phyloP scores from a whole-genome alignment of 192 early-diverging fungal species.

The Dissophora globulifera region DNA sequence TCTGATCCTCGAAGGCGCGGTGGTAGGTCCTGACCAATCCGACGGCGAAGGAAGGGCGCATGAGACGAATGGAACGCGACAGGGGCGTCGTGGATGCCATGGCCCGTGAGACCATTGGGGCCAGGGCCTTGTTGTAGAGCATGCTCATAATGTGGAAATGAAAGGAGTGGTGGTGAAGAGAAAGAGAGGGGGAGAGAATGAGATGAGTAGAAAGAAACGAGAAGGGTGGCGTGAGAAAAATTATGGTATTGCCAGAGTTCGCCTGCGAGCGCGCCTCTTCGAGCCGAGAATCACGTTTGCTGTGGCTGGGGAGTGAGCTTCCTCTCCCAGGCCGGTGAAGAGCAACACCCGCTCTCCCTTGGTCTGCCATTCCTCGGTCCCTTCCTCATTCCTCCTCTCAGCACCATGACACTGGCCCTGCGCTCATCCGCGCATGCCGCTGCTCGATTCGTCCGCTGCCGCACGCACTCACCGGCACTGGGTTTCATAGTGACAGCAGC shows the following conservation, averaged over 20 bases:
- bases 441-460: neutral
- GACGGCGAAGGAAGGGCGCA: constrained; percentile 48
- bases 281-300: too few relatives aligned
- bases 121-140: constrained; percentile 40
- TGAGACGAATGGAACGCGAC: constrained; percentile 28
- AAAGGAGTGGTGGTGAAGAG: constrained; percentile 1
- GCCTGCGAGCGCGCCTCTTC: too few relatives aligned
- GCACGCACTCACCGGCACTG: too few relatives aligned
- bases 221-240: constrained; percentile 23
- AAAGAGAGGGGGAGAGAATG: constrained; percentile 3
- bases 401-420: constrained; percentile 5
- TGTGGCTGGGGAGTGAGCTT: too few relatives aligned
- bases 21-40: constrained; percentile 45
- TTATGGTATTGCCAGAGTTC: too few relatives aligned
- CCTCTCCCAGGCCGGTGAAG: too few relatives aligned
- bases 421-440: constrained; percentile 10
- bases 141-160: constrained; percentile 37
- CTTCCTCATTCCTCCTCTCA: neutral
- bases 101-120: constrained; percentile 44
- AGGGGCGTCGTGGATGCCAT: constrained; percentile 19
- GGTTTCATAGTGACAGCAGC: too few relatives aligned
- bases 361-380: too few relatives aligned
- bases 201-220: neutral
- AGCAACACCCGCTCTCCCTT: too few relatives aligned
- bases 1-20: constrained; percentile 60